Evolutionary conservation across 345 rosid species (phyloP), one percentile per base, ranked within the genome.

Genomic region (Salix brachista): DNA sequence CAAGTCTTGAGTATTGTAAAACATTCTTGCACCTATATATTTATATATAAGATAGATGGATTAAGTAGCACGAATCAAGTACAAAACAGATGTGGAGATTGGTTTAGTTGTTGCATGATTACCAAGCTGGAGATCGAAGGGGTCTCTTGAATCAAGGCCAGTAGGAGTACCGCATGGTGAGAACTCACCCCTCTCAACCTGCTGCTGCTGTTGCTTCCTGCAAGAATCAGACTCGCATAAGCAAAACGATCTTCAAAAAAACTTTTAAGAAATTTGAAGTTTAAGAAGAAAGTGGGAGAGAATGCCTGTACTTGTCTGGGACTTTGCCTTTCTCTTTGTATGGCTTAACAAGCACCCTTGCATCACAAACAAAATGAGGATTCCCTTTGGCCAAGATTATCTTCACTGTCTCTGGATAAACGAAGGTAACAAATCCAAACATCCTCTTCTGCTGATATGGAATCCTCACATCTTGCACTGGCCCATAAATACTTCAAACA

Each of bases 301-400:
- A 73, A 85, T 85, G 88, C 94, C 94, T 89, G 88, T 81, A 93
- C 87, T 89, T 90, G 86, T 91, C 95, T 36, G 91, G 95, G 64
- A 91, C 90, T 90, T 93, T 91, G 70, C 97, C 98, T 86, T 94
- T 92, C 94, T 94, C 98, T 84, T 90, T 94, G 89, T 94, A 92
- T 81, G 97, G 98, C 87, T 94, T 93, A 76, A 91, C 98, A 56
- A 93, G 91, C 75, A 93, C 97, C 34, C 98, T 83, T 14, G 97
- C 92, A 85, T 93, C 95, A 70, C 97, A 93, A 42, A 93, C 98
- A 80, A 93, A 93, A 84, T 93, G 97, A 71, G 98, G 98, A 48
- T 91, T 93, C 8, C 98, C 98, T 82, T 91, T 93, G 73, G 98
- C 98, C 14, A 93, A 80, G 72, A 93, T 93, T 70, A 89, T 83